A percentile compares a stretch with the other conserved stretches of the same genome.
Evolutionary conservation across 108 stramenopile species (phyloP).

Genomic region (Skeletonema grethae): DNA sequence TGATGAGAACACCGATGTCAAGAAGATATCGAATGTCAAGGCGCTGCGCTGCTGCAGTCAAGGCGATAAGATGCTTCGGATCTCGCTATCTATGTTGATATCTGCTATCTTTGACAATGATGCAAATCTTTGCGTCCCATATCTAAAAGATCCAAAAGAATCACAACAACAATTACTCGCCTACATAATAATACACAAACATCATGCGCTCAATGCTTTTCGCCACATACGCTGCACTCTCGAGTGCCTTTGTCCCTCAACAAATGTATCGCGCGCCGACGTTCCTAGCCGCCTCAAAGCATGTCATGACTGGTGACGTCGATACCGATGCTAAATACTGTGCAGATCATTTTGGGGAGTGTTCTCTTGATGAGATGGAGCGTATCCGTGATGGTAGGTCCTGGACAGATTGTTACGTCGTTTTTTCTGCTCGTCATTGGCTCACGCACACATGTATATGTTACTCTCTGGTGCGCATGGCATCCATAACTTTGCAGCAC

Average conservation of each 20-base stretch:
- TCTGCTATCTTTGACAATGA: background rate
- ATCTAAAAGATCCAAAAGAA: background rate
- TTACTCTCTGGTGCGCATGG: background rate
- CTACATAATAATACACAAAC: background rate
- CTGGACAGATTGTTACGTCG: background rate
- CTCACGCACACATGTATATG: background rate
- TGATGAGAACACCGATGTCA: too few relatives aligned
- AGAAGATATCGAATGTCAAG: too few relatives aligned
- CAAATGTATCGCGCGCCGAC: background rate
- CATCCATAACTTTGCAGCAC: constrained; percentile 13
- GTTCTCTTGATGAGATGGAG: constrained; percentile 48
- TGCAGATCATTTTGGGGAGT: constrained; percentile 42
- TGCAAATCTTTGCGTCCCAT: background rate
- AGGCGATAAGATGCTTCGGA: too few relatives aligned
- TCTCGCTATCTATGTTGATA: too few relatives aligned
- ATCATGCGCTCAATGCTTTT: background rate
- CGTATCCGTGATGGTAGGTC: constrained; percentile 38
- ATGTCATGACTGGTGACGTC: background rate
- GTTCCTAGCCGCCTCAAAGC: background rate
- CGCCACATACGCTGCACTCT: background rate
- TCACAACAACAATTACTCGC: background rate
- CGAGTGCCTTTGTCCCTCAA: background rate
- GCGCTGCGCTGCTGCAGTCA: too few relatives aligned
- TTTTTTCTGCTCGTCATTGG: constrained; percentile 5
- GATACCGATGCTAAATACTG: constrained; percentile 33